A percentile compares a stretch with the other conserved stretches of the same genome.
phyloP scores from a whole-genome alignment of 2,329 filamentous ascomycete species.

The Exutisphaerella laricina region DNA sequence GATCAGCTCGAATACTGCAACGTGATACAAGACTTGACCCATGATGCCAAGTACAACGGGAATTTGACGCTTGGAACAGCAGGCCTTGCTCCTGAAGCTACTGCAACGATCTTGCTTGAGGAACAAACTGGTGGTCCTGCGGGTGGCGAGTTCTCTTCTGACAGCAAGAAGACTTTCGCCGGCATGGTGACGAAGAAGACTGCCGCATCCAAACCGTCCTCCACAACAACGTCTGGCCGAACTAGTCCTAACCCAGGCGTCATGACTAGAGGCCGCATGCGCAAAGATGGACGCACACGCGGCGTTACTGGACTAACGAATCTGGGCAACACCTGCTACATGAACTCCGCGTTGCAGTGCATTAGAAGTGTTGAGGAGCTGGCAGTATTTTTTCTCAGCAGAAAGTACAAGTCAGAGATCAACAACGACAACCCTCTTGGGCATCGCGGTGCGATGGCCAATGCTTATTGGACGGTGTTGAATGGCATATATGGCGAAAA shows the following conservation, averaged over 20 bases:
- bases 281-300: slow-evolving; percentile 61
- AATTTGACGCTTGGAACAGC: slow-evolving; percentile 58
- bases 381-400: slow-evolving; percentile 77
- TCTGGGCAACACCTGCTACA: slow-evolving; percentile 96
- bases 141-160: slow-evolving; percentile 53
- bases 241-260: slow-evolving; percentile 61
- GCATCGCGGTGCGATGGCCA: slow-evolving; percentile 80
- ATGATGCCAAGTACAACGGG: slow-evolving; percentile 73
- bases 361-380: slow-evolving; percentile 89
- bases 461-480: slow-evolving; percentile 70
- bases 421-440: slow-evolving; percentile 82
- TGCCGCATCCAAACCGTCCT: slow-evolving; percentile 34
- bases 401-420: slow-evolving; percentile 70
- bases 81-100: slow-evolving; percentile 60
- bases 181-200: slow-evolving; percentile 37
- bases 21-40: slow-evolving; percentile 61
- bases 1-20: slow-evolving; percentile 61
- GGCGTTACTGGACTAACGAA: slow-evolving; percentile 84
- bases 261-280: slow-evolving; percentile 63
- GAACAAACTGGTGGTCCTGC: slow-evolving; percentile 57
- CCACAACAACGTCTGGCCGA: slow-evolving; percentile 51
- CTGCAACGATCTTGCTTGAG: slow-evolving; percentile 75
- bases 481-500: slow-evolving; percentile 70
- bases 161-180: slow-evolving; percentile 39
- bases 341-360: slow-evolving; percentile 96